These are phyloP conservation scores for Aspergillus puulaauensis DNA, from an alignment of 2,329 filamentous ascomycete species.

Conservation along the genomic window DNA sequence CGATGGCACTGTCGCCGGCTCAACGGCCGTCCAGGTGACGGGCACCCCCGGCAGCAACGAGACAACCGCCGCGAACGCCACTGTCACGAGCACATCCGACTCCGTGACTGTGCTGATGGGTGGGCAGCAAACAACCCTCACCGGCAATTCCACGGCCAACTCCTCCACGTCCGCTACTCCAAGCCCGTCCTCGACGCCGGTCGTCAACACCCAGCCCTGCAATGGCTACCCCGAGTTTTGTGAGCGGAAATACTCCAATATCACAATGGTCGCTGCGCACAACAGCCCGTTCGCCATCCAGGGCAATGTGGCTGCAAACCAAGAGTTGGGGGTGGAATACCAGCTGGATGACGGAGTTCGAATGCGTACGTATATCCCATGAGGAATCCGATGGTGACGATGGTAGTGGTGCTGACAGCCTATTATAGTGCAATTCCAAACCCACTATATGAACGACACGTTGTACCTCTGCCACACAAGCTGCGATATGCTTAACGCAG, in stretches of 20 bases:
- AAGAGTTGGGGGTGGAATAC: constrained; percentile 63
- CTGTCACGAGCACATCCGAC: constrained; percentile 36
- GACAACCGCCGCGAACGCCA: constrained; percentile 24
- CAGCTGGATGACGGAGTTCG: constrained; percentile 75
- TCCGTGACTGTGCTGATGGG: constrained; percentile 42
- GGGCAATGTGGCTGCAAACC: constrained; percentile 75
- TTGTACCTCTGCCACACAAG: constrained; percentile 82
- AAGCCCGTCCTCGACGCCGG: constrained; percentile 38
- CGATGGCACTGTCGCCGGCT: constrained; percentile 19
- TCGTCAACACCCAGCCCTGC: constrained; percentile 73
- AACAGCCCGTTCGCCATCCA: constrained; percentile 74
- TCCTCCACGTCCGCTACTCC: constrained; percentile 50
- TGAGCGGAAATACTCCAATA: constrained; percentile 73
- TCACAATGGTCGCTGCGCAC: constrained; percentile 75
- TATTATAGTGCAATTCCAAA: constrained; percentile 58
- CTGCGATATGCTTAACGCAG: constrained; percentile 78
- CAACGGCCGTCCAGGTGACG: constrained; percentile 28
- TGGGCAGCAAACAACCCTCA: constrained; percentile 42
- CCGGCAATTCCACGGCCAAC: constrained; percentile 49
- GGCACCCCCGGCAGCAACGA: constrained; percentile 16
- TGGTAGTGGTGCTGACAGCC: background rate
- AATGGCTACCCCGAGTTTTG: constrained; percentile 80
- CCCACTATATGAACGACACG: constrained; percentile 55
- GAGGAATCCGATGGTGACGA: constrained; percentile 3
- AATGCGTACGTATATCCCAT: constrained; percentile 45